Conservation (phyloP, 1,284 basidiomycete genomes). For the Microbotryum violaceum region DNA sequence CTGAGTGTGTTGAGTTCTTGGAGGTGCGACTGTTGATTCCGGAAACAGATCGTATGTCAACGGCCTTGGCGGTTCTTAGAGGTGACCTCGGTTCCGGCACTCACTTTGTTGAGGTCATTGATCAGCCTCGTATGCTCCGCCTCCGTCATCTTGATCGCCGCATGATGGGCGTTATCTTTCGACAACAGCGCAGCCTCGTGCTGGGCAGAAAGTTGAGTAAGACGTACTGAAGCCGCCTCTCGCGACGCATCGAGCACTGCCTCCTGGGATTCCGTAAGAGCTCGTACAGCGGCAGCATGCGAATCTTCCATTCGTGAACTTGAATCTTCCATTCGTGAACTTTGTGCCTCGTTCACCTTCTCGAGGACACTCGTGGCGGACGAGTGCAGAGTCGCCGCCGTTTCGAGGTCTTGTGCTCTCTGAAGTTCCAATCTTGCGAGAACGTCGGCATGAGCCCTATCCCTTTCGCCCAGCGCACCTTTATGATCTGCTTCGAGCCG, state of each 20-base stretch:
- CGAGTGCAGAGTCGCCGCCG: slow-evolving; percentile 1
- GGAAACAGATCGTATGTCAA: too few species aligned
- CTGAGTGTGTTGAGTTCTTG: slow-evolving; percentile 19
- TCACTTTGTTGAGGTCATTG: too few species aligned
- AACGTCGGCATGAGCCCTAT: not conserved
- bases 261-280: slow-evolving; percentile 30
- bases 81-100: too few species aligned
- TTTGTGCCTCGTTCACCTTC: not conserved
- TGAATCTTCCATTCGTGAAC: not conserved
- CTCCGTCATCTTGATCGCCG: too few species aligned
- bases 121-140: too few species aligned
- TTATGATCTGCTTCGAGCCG: not conserved
- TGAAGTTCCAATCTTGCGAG: not conserved
- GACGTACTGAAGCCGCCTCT: slow-evolving; percentile 40
- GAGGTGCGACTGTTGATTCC: too few species aligned
- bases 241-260: slow-evolving; percentile 53
- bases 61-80: too few species aligned
- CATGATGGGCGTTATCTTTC: too few species aligned
- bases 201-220: too few species aligned
- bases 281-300: slow-evolving; percentile 37
- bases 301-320: not conserved
- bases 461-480: not conserved
- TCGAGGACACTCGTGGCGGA: not conserved
- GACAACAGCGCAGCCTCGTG: too few species aligned
- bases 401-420: not conserved